Evolutionary conservation across 1,139 yeast genomes (phyloP), one percentile per base, ranked within the genome.

Genomic region (Yamadazyma dendronema): DNA sequence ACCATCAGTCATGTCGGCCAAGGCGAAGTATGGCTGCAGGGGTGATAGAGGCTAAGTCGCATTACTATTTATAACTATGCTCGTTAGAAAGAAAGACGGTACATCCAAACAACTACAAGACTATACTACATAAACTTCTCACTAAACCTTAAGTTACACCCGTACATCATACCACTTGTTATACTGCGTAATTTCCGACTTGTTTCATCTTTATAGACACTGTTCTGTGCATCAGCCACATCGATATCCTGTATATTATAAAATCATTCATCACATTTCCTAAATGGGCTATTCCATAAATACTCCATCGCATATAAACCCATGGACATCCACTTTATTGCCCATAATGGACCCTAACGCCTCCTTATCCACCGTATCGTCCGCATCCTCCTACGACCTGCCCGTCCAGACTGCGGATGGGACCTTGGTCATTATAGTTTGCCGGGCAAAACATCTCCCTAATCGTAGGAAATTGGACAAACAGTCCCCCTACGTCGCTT

Each of bases 401-500:
- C 65, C 67, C 2, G 22, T 19, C 22, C 66, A 59, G 19, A 52
- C 73, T 4, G 77, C 77, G 2, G 74, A 69, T 33, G 77, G 77
- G 5, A 69, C 75, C 2, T 53, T 72, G 24, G 70, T 71, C 13
- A 59, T 72, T 15, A 64, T 70, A 39, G 73, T 72, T 8, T 69
- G 74, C 37, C 59, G 81, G 39, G 87, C 84, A 3, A 77, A 76
- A 50, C 92, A 89, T 55, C 72, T 89, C 31, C 94, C 95, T 12
- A 90, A 89, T 58, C 65, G 90, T 43, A 69, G 92, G 30, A 85
- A 82, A 40, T 65, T 88, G 27, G 96, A 92, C 49, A 89, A 89
- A 52, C 97, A 89, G 59, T 83, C 87, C 44, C 97, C 96, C 0
- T 88, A 85, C 60, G 84, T 87, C 35, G 79, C 90, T 10, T 72